Evolutionary conservation across 768 basidiomycete genomes (phyloP).

Genomic region (Suillus brevipes): DNA sequence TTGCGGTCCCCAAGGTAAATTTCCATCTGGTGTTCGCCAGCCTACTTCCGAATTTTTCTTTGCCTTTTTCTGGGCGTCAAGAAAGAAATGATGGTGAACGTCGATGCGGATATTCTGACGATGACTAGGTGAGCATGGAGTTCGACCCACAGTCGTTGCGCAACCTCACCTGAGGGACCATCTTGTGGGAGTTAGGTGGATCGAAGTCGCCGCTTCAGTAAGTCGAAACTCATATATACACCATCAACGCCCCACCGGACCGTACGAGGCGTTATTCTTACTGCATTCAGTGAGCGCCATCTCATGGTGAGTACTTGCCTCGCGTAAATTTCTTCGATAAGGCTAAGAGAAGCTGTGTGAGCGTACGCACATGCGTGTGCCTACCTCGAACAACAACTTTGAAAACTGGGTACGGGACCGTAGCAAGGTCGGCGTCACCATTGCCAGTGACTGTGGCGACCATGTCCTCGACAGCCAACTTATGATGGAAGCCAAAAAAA

Average conservation of each 20-base stretch:
- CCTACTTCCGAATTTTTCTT: conserved; percentile 48
- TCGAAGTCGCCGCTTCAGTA: neutral
- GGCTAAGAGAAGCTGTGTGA: neutral
- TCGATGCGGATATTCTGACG: conserved; percentile 43
- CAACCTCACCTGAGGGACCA: neutral
- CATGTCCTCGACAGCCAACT: no score
- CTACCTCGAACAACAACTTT: neutral
- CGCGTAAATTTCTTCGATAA: neutral
- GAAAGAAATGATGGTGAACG: conserved; percentile 79
- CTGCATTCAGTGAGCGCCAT: neutral
- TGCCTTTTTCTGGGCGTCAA: conserved; percentile 49
- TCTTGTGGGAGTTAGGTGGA: neutral
- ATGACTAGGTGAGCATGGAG: neutral
- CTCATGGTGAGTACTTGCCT: neutral
- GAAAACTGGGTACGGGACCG: neutral
- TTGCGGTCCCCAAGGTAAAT: conserved; percentile 64
- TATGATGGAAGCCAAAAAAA: conserved; percentile 1
- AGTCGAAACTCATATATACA: no score
- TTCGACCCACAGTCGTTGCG: neutral
- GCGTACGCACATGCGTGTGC: neutral
- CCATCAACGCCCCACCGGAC: neutral
- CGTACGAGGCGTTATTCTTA: neutral
- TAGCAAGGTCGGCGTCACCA: no score
- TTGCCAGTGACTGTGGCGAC: no score
- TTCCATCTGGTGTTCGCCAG: conserved; percentile 62